Evolutionary conservation across 257 asterid genomes (phyloP), one percentile per base, ranked within the genome.

Genomic region (Jacaranda mimosifolia): DNA sequence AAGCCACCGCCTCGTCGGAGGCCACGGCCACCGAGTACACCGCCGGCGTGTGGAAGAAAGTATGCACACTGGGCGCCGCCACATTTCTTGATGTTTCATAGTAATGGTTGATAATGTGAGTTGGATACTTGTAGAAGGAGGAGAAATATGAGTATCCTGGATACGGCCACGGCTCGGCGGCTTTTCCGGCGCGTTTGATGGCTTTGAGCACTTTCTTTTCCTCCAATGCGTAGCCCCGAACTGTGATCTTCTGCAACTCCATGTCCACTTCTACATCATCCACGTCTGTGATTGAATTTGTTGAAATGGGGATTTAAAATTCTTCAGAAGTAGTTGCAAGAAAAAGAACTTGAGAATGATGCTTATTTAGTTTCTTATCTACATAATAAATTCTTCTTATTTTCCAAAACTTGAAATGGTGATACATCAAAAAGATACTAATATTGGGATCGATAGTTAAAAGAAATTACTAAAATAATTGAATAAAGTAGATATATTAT

Each of bases 111-210:
- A 87, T 79, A 6, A 94, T 84, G 85, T 94, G 97, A 6, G 90
- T 42, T 0, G 99, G 99, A 35, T 92, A 94, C 42, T 90, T 91
- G 76, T 94, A 94, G 57, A 94, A 94, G 0, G 98, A 92, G 9
- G 99, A 87, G 9, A 89, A 89, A 68, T 92, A 83, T 0, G 97
- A 85, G 81, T 84, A 69, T 3, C 97, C 94, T 0, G 99, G 99
- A 76, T 94, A 94, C 0, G 99, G 99, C 99, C 99, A 94, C 8
- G 92, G 92, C 87, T 94, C 99, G 17, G 99, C 99, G 43, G 99
- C 99, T 68, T 94, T 94, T 3, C 99, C 99, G 3, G 98, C 74
- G 2, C 96, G 86, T 64, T 88, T 92, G 10, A 94, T 91, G 9
- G 97, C 97, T 79, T 83, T 92, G 26, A 94, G 72, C 60, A 94